Evolutionary conservation across 306 rosid genomes (phyloP).

Genomic region (Gastrolobium bilobum): DNA sequence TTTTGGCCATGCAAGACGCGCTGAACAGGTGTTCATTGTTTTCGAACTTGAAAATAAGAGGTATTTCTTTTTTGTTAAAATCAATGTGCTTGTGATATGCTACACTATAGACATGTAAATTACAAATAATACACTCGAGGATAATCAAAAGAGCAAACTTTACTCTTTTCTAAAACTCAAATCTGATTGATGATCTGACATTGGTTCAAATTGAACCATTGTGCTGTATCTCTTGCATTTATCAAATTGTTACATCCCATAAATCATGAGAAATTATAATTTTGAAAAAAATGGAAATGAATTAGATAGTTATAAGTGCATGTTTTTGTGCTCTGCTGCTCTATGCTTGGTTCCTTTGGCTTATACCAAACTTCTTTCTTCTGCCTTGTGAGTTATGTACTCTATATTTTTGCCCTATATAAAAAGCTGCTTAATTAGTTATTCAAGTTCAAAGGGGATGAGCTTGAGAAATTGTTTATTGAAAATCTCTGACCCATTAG

Average conservation of each 20-base stretch:
- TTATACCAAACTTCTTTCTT: neutral
- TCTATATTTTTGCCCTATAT: too few relatives aligned
- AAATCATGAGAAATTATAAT: neutral
- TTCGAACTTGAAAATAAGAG: constrained; percentile 11
- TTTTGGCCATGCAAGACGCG: neutral
- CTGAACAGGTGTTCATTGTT: neutral
- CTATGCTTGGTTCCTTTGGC: neutral
- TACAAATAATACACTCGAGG: neutral
- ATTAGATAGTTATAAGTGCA: too few relatives aligned
- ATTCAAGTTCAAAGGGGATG: neutral
- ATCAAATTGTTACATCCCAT: neutral
- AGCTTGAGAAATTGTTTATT: neutral
- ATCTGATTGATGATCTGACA: neutral
- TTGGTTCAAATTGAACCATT: neutral
- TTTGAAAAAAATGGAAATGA: too few relatives aligned
- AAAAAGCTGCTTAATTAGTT: neutral
- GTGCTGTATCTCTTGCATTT: neutral
- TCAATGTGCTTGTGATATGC: neutral
- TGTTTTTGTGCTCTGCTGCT: neutral
- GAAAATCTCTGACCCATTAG: neutral
- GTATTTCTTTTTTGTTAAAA: neutral
- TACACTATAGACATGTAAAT: too few relatives aligned
- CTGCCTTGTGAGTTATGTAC: neutral
- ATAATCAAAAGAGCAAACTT: neutral
- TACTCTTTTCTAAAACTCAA: neutral